Evolutionary conservation across 2,329 filamentous ascomycete genomes (phyloP).

Genomic region (Aspergillus fischeri): DNA sequence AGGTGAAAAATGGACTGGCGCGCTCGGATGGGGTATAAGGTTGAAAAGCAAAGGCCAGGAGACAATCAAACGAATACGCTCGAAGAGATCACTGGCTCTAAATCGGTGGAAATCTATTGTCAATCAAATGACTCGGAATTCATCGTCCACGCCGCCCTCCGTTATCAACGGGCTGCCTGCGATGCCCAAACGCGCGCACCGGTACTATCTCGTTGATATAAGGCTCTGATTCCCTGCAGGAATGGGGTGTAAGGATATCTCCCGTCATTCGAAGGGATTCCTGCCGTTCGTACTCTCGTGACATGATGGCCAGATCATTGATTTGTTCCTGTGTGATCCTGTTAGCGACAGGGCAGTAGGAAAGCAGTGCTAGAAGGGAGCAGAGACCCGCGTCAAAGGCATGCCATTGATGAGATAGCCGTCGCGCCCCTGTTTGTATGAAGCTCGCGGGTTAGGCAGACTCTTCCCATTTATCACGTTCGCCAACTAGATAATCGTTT

Average conservation of each 20-base stretch:
- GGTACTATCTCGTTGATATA: conserved; percentile 44
- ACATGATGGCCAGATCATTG: conserved; percentile 45
- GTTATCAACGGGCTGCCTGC: conserved; percentile 25
- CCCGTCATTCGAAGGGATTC: conserved; percentile 43
- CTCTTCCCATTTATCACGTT: conserved; percentile 1
- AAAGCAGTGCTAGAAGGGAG: background rate
- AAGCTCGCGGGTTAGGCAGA: conserved; percentile 22
- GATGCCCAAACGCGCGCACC: conserved; percentile 26
- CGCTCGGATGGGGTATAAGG: background rate
- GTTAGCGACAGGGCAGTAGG: conserved; percentile 6
- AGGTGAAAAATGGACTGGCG: background rate
- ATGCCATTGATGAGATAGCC: conserved; percentile 46
- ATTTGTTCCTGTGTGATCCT: conserved; percentile 42
- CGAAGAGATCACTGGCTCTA: conserved; percentile 1
- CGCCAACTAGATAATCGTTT: conserved; percentile 11
- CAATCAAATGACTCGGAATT: background rate
- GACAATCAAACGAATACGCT: background rate
- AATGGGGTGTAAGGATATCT: conserved; percentile 18
- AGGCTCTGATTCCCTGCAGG: conserved; percentile 26
- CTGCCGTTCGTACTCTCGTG: conserved; percentile 46
- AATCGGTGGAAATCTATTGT: conserved; percentile 1
- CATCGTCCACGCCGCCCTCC: conserved; percentile 26
- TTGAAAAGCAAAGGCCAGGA: background rate
- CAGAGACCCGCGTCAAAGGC: conserved; percentile 42
- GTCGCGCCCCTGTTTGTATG: conserved; percentile 40